Evolutionary conservation across 352 stramenopile species (phyloP), one percentile per base, ranked within the genome.

Genomic region (Globisporangium nunn): DNA sequence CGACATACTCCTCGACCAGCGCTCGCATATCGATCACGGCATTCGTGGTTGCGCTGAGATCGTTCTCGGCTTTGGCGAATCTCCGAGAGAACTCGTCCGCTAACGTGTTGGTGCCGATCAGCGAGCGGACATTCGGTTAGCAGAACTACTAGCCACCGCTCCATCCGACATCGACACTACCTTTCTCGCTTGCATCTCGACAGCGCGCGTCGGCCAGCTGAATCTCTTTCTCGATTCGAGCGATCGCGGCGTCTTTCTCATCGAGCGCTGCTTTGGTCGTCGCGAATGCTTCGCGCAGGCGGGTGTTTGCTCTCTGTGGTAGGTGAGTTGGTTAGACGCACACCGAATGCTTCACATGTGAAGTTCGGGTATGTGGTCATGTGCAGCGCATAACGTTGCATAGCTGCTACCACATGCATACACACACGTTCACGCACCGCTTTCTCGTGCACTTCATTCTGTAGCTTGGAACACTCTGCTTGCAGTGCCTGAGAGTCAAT

Each of bases 1-100:
- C 11, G 45, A 49, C 72, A 51, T 66, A 88, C 78, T 88, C 78
- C 61, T 88, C 78, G 0, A 88, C 74, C 1, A 88, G 64, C 10
- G 70, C 70, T 23, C 75, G 73, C 33, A 88, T 41, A 41, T 88
- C 74, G 10, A 78, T 61, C 1, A 79, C 61, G 1, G 75, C 75
- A 5, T 61, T 59, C 6, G 68, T 80, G 14, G 64, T 64, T 23
- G 66, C 58, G 2, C 39, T 31, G 23, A 81, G 49, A 17, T 87
- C 78, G 6, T 56, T 64, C 39, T 66, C 54, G 6, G 68, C 58
- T 12, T 66, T 67, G 8, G 62, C 61, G 10, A 78, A 31, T 2
- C 60, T 70, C 0, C 51, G 43, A 1, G 57, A 59, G 33, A 69
- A 28, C 35, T 61, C 65, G 50, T 50, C 55, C 54, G 60, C 71